A percentile compares a stretch with the other conserved stretches of the same genome.
phyloP scores from a whole-genome alignment of 345 rosid genomes.

The Iberis pinnata region DNA sequence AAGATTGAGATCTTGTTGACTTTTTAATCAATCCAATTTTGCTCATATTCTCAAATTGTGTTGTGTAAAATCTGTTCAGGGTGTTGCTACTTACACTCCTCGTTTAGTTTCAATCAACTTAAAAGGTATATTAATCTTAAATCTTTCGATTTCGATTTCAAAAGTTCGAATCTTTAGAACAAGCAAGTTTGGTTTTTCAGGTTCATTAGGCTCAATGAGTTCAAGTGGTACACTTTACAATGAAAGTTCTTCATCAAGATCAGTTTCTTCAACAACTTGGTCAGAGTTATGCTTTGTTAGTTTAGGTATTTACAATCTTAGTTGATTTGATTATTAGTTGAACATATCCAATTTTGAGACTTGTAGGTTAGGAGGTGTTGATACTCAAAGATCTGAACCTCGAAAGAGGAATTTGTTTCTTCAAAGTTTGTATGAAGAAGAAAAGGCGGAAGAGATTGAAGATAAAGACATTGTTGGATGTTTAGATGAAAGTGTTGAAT shows the following conservation, averaged over 20 bases:
- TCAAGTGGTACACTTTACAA: constrained; percentile 60
- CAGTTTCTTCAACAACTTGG: constrained; percentile 60
- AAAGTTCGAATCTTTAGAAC: no score
- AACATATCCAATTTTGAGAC: background rate
- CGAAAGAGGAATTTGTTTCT: constrained; percentile 55
- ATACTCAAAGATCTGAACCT: constrained; percentile 51
- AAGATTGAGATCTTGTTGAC: constrained; percentile 13
- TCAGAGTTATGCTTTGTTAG: constrained; percentile 22
- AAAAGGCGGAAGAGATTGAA: constrained; percentile 36
- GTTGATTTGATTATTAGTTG: background rate
- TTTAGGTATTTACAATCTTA: background rate
- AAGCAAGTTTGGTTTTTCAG: constrained; percentile 39
- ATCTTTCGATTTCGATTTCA: no score
- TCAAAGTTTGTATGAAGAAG: constrained; percentile 68
- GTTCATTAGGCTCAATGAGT: constrained; percentile 81
- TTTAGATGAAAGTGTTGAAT: constrained; percentile 59
- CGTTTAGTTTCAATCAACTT: constrained; percentile 65
- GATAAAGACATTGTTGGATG: constrained; percentile 65
- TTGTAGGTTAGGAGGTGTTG: constrained; percentile 63
- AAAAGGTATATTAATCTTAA: constrained; percentile 50
- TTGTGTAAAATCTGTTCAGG: constrained; percentile 38
- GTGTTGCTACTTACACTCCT: constrained; percentile 68
- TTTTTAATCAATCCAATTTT: background rate
- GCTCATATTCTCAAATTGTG: background rate
- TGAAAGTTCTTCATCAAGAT: constrained; percentile 32